A percentile compares a stretch with the other conserved stretches of the same genome.
phyloP scores from a whole-genome alignment of 306 rosid genomes.

The Dalbergia cochinchinensis region DNA sequence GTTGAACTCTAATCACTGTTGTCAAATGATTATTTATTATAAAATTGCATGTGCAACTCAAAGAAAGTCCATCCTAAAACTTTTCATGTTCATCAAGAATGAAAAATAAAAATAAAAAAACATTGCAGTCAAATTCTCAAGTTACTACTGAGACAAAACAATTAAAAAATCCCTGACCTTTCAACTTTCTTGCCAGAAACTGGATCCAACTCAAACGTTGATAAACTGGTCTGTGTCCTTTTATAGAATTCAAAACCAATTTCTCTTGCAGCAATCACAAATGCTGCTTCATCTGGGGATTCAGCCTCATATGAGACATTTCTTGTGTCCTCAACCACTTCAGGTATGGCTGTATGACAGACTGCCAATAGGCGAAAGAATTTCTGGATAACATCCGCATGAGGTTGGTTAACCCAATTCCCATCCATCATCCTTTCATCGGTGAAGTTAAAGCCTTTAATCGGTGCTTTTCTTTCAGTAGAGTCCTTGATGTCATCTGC shows the following conservation, averaged over 20 bases:
- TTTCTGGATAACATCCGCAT: constrained; percentile 66
- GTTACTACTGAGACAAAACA: constrained; percentile 17
- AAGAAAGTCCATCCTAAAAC: neutral
- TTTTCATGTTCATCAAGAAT: constrained; percentile 21
- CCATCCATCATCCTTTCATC: constrained; percentile 93
- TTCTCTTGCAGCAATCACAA: constrained; percentile 97
- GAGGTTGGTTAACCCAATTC: constrained; percentile 84
- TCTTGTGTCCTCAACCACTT: constrained; percentile 74
- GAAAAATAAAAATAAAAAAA: neutral
- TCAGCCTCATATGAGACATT: constrained; percentile 89
- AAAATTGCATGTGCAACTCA: neutral
- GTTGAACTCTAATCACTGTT: neutral
- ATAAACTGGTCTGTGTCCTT: constrained; percentile 89
- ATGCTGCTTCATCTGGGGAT: constrained; percentile 98
- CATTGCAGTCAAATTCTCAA: constrained; percentile 19
- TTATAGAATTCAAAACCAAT: constrained; percentile 88
- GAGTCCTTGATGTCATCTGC: constrained; percentile 44
- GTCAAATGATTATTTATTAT: neutral
- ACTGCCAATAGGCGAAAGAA: constrained; percentile 82
- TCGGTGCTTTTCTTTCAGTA: constrained; percentile 44
- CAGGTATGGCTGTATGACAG: constrained; percentile 98
- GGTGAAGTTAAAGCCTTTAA: constrained; percentile 87
- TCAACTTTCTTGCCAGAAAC: constrained; percentile 70
- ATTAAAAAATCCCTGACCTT: constrained; percentile 62
- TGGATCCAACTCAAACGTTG: constrained; percentile 76